These are phyloP conservation scores for Cladophialophora exuberans DNA, from an alignment of 2,329 filamentous ascomycete species.

Conservation along the genomic window DNA sequence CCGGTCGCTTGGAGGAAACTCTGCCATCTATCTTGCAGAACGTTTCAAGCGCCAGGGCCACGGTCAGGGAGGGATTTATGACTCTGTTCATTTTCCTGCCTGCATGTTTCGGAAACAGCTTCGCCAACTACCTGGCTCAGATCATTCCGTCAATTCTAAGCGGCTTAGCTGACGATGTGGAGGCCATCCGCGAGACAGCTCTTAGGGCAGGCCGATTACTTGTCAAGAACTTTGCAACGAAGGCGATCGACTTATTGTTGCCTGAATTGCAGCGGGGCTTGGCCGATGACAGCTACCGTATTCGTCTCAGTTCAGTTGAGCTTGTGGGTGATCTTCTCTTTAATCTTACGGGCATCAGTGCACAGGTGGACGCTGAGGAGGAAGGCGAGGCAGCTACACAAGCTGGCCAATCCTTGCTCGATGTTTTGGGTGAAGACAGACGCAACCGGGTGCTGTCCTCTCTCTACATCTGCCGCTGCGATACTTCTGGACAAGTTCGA, in stretches of 20 bases:
- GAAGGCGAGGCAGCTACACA: conserved; percentile 80
- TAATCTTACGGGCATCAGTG: conserved; percentile 93
- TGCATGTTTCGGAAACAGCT: conserved; percentile 98
- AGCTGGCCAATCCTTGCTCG: conserved; percentile 88
- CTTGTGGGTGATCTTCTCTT: conserved; percentile 95
- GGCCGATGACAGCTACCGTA: conserved; percentile 96
- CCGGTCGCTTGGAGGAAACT: conserved; percentile 89
- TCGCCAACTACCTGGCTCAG: conserved; percentile 89
- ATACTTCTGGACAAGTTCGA: conserved; percentile 90
- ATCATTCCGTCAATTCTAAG: conserved; percentile 95
- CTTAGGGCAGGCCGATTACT: conserved; percentile 89
- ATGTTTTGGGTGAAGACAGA: conserved; percentile 92
- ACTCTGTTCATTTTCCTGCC: conserved; percentile 98
- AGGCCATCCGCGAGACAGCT: conserved; percentile 96
- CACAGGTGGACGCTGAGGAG: conserved; percentile 73
- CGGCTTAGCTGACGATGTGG: conserved; percentile 92
- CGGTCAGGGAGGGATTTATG: conserved; percentile 98
- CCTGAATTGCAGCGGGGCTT: conserved; percentile 94
- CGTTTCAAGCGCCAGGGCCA: conserved; percentile 84
- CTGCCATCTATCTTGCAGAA: conserved; percentile 96
- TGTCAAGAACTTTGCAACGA: conserved; percentile 97
- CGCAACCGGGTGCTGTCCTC: conserved; percentile 97
- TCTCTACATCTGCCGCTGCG: conserved; percentile 94
- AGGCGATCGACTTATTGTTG: conserved; percentile 89
- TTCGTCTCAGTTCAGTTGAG: conserved; percentile 96